These are phyloP conservation scores for Auriculariales sp. DNA, from an alignment of 768 basidiomycete genomes.

Conservation along the genomic window DNA sequence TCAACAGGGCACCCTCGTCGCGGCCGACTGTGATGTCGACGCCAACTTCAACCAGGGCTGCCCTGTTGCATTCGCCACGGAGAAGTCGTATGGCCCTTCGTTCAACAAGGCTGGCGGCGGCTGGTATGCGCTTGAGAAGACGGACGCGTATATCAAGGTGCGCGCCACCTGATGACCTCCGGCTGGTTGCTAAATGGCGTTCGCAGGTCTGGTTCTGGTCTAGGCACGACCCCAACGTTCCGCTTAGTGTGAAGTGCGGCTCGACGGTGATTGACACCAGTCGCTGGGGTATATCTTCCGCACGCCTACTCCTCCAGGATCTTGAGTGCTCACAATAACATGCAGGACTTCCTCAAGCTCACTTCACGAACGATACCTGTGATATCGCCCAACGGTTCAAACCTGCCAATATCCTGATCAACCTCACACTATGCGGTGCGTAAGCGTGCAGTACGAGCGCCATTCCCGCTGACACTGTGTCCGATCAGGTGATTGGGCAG, in stretches of 20 bases:
- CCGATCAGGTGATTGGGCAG: conserved; percentile 4
- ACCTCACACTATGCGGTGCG: conserved; percentile 61
- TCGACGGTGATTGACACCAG: conserved; percentile 9
- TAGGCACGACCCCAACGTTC: conserved; percentile 14
- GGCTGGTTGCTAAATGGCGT: too few relatives aligned
- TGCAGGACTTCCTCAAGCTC: too few relatives aligned
- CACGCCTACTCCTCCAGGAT: too few relatives aligned
- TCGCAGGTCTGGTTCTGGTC: conserved; percentile 19
- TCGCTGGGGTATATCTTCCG: conserved; percentile 43
- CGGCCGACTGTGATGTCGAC: conserved; percentile 36
- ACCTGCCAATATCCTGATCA: conserved; percentile 49
- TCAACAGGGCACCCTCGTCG: conserved; percentile 27
- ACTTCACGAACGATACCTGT: conserved; percentile 44
- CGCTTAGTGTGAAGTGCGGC: conserved; percentile 15
- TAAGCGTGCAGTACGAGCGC: conserved; percentile 17
- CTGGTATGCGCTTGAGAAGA: conserved; percentile 11
- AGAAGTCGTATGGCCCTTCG: conserved; percentile 7
- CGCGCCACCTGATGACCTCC: too few relatives aligned
- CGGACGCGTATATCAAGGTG: conserved; percentile 7
- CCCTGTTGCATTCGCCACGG: conserved; percentile 25
- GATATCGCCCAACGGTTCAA: conserved; percentile 39
- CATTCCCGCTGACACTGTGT: background rate
- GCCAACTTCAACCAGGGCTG: conserved; percentile 48
- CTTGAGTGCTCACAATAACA: too few relatives aligned
- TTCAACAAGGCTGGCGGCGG: conserved; percentile 8